These are phyloP conservation scores for Striga asiatica DNA, from an alignment of 257 asterid species.

Conservation along the genomic window DNA sequence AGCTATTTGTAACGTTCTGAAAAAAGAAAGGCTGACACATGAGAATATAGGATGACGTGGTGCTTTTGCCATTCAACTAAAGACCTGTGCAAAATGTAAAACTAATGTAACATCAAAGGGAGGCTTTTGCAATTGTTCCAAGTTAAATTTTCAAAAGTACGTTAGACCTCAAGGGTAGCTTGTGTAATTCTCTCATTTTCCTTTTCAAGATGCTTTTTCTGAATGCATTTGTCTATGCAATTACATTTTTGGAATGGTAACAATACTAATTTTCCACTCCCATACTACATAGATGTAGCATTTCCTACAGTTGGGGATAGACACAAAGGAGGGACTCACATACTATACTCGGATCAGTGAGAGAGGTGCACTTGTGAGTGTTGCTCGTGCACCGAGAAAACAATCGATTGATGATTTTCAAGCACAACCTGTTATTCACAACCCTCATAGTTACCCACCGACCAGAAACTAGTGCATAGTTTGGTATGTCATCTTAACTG, in stretches of 20 bases:
- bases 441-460: too few species aligned
- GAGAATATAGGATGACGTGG: background rate
- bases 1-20: background rate
- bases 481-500: too few species aligned
- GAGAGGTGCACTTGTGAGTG: slow-evolving; percentile 95
- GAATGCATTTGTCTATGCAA: too few species aligned
- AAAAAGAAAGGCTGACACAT: background rate
- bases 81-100: background rate
- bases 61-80: background rate
- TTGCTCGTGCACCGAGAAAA: slow-evolving; percentile 97
- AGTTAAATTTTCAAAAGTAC: too few species aligned
- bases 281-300: slow-evolving; percentile 35
- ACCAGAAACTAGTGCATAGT: too few species aligned
- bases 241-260: too few species aligned
- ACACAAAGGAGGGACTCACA: slow-evolving; percentile 83
- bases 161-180: too few species aligned
- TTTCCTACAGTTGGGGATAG: slow-evolving; percentile 84
- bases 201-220: background rate
- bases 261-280: background rate
- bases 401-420: slow-evolving; percentile 78
- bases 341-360: slow-evolving; percentile 77
- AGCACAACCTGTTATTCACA: slow-evolving; percentile 87
- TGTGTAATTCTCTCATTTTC: background rate
- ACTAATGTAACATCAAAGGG: background rate
- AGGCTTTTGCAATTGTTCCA: too few species aligned